These are phyloP conservation scores for Citrullus mucosospermus DNA, from an alignment of 306 rosid species.

Conservation along the genomic window DNA sequence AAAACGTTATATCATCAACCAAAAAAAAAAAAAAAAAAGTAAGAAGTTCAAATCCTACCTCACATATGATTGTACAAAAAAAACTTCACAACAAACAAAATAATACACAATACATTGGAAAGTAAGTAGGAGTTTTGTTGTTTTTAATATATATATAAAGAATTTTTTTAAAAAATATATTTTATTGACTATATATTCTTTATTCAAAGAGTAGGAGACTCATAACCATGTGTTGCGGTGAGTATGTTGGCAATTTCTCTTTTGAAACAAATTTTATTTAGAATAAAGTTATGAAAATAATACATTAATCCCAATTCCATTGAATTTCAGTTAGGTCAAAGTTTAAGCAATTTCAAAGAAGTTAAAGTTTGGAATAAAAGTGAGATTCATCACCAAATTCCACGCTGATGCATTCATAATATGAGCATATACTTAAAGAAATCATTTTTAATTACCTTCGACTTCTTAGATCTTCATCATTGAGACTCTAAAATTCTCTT, in stretches of 20 bases:
- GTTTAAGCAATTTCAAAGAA: not conserved
- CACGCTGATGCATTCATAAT: not conserved
- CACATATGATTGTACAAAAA: too few species aligned
- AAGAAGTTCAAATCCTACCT: too few species aligned
- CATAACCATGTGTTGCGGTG: not conserved
- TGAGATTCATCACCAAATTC: not conserved
- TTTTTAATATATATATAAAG: too few species aligned
- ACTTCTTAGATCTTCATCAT: not conserved
- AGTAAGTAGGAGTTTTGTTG: too few species aligned
- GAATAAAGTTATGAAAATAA: not conserved
- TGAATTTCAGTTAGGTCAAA: not conserved
- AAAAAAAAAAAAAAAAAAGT: too few species aligned
- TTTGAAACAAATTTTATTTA: not conserved
- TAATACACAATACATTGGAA: too few species aligned
- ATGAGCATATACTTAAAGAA: not conserved
- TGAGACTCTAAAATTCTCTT: too few species aligned
- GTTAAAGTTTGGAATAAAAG: not conserved
- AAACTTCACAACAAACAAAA: too few species aligned
- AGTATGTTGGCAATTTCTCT: not conserved
- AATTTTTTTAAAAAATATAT: not conserved
- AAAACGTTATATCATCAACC: too few species aligned
- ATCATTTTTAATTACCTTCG: not conserved
- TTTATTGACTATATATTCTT: not conserved
- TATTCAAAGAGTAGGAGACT: not conserved
- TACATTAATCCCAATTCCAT: not conserved